These are phyloP conservation scores for Udeniomyces megalosporus DNA, from an alignment of 768 basidiomycete species.

Conservation along the genomic window DNA sequence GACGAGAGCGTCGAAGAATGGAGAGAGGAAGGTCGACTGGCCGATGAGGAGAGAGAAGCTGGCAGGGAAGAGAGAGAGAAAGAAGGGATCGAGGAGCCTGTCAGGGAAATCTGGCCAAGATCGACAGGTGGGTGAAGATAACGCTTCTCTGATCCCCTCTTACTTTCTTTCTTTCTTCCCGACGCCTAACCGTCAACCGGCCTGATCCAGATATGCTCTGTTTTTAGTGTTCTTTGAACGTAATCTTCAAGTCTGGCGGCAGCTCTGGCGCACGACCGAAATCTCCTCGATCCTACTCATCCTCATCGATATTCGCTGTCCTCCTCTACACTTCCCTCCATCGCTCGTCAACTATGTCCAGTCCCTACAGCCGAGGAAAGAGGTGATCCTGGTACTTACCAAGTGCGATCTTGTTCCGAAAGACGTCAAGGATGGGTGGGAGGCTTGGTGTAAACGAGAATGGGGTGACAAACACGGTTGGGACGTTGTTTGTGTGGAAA, in stretches of 20 bases:
- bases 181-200: too few relatives aligned
- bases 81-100: not conserved
- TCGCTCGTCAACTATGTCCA: constrained; percentile 12
- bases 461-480: constrained; percentile 21
- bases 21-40: not conserved
- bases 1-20: not conserved
- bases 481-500: constrained; percentile 10
- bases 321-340: constrained; percentile 15
- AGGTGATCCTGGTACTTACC: constrained; percentile 14
- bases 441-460: constrained; percentile 25
- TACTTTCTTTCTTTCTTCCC: not conserved
- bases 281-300: constrained; percentile 14
- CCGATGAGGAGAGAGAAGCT: not conserved
- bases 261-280: constrained; percentile 13
- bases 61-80: not conserved
- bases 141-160: not conserved
- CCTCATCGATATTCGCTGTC: constrained; percentile 15
- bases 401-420: constrained; percentile 33
- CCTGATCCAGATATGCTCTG: not conserved
- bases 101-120: not conserved
- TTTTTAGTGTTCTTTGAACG: constrained; percentile 12
- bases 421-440: constrained; percentile 38
- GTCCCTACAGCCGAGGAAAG: constrained; percentile 7
- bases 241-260: constrained; percentile 11
- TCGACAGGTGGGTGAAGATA: constrained; percentile 2